Conservation (phyloP, 257 asterid genomes). For the Solanum chiquidenum region DNA sequence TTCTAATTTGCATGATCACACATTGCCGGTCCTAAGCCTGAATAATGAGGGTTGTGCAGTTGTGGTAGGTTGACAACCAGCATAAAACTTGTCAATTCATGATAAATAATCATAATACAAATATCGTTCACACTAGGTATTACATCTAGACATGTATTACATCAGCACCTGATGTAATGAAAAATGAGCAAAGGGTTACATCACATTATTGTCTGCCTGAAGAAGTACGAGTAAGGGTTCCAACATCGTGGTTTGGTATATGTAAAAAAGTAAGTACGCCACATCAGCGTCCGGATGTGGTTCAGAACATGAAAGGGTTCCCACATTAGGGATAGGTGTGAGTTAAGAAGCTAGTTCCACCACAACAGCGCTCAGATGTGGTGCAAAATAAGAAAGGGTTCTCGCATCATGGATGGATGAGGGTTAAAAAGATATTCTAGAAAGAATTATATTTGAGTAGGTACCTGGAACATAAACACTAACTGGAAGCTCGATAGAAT, state of each 20-base stretch:
- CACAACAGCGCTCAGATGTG: background rate
- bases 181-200: background rate
- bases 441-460: background rate
- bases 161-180: background rate
- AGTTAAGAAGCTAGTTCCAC: background rate
- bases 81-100: background rate
- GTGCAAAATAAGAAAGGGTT: background rate
- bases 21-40: background rate
- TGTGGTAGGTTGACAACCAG: background rate
- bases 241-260: background rate
- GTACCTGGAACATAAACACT: background rate
- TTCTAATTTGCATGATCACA: background rate
- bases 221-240: background rate
- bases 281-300: background rate
- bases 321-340: background rate
- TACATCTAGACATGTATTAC: background rate
- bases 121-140: background rate
- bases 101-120: background rate
- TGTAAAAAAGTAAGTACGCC: background rate
- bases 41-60: background rate
- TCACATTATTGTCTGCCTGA: background rate
- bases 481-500: background rate
- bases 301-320: background rate
- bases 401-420: background rate
- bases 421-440: background rate